Evolutionary conservation across 2,329 filamentous ascomycete genomes (phyloP).

Genomic region (Colletotrichum destructivum): DNA sequence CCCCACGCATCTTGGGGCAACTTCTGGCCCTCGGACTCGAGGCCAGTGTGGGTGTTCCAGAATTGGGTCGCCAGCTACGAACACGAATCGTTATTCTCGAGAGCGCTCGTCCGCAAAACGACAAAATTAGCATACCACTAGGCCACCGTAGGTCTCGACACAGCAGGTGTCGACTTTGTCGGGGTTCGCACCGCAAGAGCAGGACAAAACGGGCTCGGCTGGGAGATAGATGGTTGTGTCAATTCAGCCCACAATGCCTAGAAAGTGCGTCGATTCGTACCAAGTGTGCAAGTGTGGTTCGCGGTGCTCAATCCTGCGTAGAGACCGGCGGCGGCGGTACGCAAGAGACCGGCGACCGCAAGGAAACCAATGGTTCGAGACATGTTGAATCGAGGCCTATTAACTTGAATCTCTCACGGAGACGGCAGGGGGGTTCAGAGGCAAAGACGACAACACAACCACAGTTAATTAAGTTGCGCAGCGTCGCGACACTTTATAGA

Average conservation of each 20-base stretch:
- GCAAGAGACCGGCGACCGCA: constrained; percentile 47
- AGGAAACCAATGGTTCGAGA: constrained; percentile 45
- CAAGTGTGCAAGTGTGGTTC: constrained; percentile 71
- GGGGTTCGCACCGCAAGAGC: constrained; percentile 61
- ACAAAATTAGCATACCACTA: constrained; percentile 57
- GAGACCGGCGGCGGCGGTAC: constrained; percentile 54
- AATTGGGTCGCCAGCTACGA: constrained; percentile 71
- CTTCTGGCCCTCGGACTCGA: constrained; percentile 70
- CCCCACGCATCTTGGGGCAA: constrained; percentile 72
- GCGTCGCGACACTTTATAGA: constrained; percentile 21
- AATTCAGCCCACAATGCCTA: constrained; percentile 1
- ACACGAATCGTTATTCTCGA: not conserved
- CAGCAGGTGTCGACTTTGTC: constrained; percentile 73
- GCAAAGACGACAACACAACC: constrained; percentile 3
- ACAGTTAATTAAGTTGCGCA: not conserved
- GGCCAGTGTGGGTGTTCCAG: constrained; percentile 76
- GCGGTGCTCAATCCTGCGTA: constrained; percentile 62
- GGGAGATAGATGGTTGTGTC: constrained; percentile 11
- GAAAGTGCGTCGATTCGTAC: constrained; percentile 47
- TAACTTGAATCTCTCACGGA: constrained; percentile 5
- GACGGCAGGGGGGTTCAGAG: constrained; percentile 10
- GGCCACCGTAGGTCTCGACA: constrained; percentile 75
- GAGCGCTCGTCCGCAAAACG: not conserved
- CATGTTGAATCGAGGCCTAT: constrained; percentile 44
- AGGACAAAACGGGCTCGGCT: constrained; percentile 60